Base-by-base conservation (phyloP, 2,329 filamentous ascomycete species). In the Hypoxylon sp. region DNA sequence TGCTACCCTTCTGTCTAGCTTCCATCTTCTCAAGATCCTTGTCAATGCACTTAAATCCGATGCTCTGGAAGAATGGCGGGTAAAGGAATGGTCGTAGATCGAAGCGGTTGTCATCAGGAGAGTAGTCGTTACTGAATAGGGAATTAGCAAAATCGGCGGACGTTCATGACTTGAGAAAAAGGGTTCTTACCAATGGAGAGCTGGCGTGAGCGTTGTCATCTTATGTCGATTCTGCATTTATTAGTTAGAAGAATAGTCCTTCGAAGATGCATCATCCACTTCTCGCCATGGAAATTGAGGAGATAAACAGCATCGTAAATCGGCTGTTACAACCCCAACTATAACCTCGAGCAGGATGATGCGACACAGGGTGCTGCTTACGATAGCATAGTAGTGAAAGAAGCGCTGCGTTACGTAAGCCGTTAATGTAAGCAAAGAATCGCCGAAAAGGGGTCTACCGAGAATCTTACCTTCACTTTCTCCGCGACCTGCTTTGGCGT, bases 171-270 rank as follows among this genome's bases (percentile, higher is more conserved):
- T 6, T 37, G 5, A n/a, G n/a, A 34, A 34, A 11, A 7, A 12
- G 43, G 25, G 6, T n/a, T 6, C 43, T 47, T 27, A 47, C 43
- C 73, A 76, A 66, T 89, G 88, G 39, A 88, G 80, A 2, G 83
- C 81, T 0, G 87, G 87, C 2, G 88, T 90, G 53, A 89, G 76
- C 1, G 84, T 84, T 0, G 88, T 90, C 82, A 87, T 86, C 78
- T 91, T 91, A 75, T 91, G 89, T 12, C 89, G 78, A 75, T 91
- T 90, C 43, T 47, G 23, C 4, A 25, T 14, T 4, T 14, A 3
- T 47, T 27, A 27, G 23, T 47, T 16, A 50, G 46, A 27, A 27
- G 25, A 27, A 27, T 27, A 27, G 6, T 27, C 25, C 25, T 6
- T 27, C 25, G 25, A 27, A 27, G 25, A 27, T 27, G 25, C 25